Percentiles rank a stretch among this genome's conserved stretches.
Evolutionary conservation across 2,329 filamentous ascomycete genomes (phyloP).

Genomic region (Colletotrichum simmondsii): DNA sequence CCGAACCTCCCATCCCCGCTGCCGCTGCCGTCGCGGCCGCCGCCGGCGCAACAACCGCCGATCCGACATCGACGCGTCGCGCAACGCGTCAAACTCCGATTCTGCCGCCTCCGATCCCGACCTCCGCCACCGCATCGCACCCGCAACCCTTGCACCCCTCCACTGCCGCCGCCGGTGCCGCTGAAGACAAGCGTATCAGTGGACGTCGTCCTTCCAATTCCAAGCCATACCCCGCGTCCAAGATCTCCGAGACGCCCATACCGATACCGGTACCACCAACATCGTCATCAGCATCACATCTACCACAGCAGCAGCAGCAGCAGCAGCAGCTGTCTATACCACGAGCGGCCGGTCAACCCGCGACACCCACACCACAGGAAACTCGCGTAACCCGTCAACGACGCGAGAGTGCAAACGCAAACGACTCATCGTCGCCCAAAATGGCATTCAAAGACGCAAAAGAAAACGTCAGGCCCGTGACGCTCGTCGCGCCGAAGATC

Average conservation of each 20-base stretch:
- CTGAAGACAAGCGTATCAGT: slow-evolving; percentile 38
- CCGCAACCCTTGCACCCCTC: slow-evolving; percentile 31
- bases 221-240: slow-evolving; percentile 1
- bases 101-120: slow-evolving; percentile 45
- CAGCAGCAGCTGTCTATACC: neutral
- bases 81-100: slow-evolving; percentile 53
- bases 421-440: slow-evolving; percentile 5
- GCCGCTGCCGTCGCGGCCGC: neutral
- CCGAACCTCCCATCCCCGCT: slow-evolving; percentile 31
- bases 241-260: slow-evolving; percentile 20
- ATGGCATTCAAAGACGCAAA: slow-evolving; percentile 35
- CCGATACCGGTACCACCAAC: slow-evolving; percentile 20
- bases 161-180: slow-evolving; percentile 29
- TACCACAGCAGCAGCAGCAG: neutral
- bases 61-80: slow-evolving; percentile 48
- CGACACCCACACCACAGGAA: neutral
- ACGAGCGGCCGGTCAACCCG: neutral
- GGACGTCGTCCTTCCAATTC: slow-evolving; percentile 28
- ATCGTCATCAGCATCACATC: neutral
- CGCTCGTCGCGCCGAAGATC: slow-evolving; percentile 53
- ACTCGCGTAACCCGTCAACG: slow-evolving; percentile 23
- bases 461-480: slow-evolving; percentile 44
- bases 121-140: slow-evolving; percentile 34
- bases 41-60: slow-evolving; percentile 35
- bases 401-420: slow-evolving; percentile 9